Evolutionary conservation across 352 stramenopile species (phyloP).

Genomic region (Saprolegnia parasitica): DNA sequence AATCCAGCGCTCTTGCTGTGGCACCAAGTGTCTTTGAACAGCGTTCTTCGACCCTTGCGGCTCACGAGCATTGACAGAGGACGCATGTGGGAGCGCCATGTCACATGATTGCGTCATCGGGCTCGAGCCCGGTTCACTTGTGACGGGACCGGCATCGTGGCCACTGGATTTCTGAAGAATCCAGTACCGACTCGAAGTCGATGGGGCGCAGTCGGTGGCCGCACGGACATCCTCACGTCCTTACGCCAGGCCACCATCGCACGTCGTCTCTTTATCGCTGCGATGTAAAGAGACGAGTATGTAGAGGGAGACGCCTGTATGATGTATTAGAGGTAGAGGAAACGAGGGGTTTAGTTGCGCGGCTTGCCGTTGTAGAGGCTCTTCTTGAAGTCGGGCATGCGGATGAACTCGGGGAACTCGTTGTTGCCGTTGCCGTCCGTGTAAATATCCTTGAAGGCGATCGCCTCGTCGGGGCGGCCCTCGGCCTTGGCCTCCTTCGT

Average conservation of each 20-base stretch:
- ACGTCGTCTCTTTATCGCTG: neutral
- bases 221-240: no score
- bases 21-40: no score
- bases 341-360: slow-evolving; percentile 15
- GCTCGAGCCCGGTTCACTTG: neutral
- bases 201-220: no score
- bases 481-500: slow-evolving; percentile 90
- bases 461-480: slow-evolving; percentile 42
- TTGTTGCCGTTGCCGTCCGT: slow-evolving; percentile 84
- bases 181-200: neutral
- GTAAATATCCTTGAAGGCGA: slow-evolving; percentile 87
- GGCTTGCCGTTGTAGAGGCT: slow-evolving; percentile 86
- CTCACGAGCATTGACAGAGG: no score
- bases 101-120: no score
- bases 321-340: no score
- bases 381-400: slow-evolving; percentile 96
- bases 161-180: neutral
- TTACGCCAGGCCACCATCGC: no score
- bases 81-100: no score
- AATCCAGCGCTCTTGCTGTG: no score
- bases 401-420: slow-evolving; percentile 94
- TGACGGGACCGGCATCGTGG: neutral
- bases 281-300: neutral
- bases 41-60: no score
- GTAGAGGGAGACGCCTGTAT: neutral